Evolutionary conservation across 2,329 filamentous ascomycete species (phyloP).

Genomic region (Trichoderma cornu-damae): DNA sequence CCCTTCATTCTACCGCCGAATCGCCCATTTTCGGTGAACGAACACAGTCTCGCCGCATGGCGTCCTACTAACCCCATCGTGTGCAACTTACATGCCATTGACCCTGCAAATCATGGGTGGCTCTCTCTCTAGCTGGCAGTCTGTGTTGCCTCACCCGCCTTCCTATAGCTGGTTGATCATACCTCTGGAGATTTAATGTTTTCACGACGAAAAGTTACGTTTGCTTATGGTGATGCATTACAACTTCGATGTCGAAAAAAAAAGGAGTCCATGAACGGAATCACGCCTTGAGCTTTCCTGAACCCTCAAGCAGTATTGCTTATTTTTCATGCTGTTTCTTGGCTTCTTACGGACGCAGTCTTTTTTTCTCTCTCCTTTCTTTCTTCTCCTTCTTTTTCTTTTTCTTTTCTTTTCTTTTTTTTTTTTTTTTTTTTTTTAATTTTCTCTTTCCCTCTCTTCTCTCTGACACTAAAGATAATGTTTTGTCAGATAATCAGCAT

Average conservation of each 20-base stretch:
- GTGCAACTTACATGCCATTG: background rate
- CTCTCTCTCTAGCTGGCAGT: background rate
- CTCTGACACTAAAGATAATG: background rate
- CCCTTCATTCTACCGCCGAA: slow-evolving; percentile 41
- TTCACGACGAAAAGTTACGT: slow-evolving; percentile 3
- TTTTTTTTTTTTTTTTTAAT: background rate
- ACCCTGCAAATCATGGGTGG: background rate
- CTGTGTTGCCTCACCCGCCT: background rate
- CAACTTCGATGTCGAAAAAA: background rate
- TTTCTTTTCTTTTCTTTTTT: background rate
- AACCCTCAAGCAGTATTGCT: slow-evolving; percentile 7
- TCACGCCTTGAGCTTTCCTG: background rate
- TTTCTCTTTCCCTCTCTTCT: background rate
- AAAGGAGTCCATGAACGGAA: background rate
- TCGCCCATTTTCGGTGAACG: slow-evolving; percentile 42
- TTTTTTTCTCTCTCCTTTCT: background rate
- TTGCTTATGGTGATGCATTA: slow-evolving; percentile 10
- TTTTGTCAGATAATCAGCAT: background rate
- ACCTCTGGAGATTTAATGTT: background rate
- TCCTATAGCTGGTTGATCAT: background rate
- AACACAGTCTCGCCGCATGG: slow-evolving; percentile 55
- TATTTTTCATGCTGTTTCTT: background rate
- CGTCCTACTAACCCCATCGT: slow-evolving; percentile 49
- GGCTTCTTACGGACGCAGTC: background rate
- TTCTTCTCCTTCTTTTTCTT: background rate